Percentiles rank a stretch among this genome's conserved stretches.
phyloP scores from a whole-genome alignment of 352 stramenopile species.

The Phytophthora foliorum region DNA sequence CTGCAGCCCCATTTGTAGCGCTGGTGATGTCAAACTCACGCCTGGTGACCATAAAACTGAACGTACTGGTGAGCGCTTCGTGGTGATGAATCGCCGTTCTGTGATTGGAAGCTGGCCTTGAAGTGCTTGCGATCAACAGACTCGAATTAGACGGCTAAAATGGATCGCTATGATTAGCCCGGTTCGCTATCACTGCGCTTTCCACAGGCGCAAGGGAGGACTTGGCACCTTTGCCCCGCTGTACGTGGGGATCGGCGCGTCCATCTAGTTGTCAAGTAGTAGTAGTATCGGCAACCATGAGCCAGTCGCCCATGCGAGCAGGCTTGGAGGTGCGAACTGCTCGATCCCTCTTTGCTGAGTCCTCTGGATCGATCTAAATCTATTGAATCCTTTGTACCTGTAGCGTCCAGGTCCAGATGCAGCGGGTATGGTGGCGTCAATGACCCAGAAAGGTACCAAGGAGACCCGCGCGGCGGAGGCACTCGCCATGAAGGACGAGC shows the following conservation, averaged over 20 bases:
- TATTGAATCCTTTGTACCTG: background rate
- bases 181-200: background rate
- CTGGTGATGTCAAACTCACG: background rate
- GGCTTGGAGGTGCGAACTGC: slow-evolving; percentile 23
- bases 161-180: slow-evolving; percentile 29
- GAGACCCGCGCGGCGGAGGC: slow-evolving; percentile 92
- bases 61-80: too few species aligned
- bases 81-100: too few species aligned
- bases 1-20: background rate
- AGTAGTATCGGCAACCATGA: slow-evolving; percentile 25
- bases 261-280: background rate
- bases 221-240: background rate
- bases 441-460: slow-evolving; percentile 80
- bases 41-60: too few species aligned
- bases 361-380: background rate
- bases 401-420: slow-evolving; percentile 37
- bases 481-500: slow-evolving; percentile 97
- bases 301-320: slow-evolving; percentile 27
- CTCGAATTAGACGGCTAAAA: background rate
- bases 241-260: background rate
- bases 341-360: slow-evolving; percentile 1
- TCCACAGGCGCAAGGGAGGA: background rate
- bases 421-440: slow-evolving; percentile 44
- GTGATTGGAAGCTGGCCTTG: background rate
- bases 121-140: slow-evolving; percentile 4